These are phyloP conservation scores for Lentinus polychrous DNA, from an alignment of 1,284 basidiomycete species.

Conservation along the genomic window DNA sequence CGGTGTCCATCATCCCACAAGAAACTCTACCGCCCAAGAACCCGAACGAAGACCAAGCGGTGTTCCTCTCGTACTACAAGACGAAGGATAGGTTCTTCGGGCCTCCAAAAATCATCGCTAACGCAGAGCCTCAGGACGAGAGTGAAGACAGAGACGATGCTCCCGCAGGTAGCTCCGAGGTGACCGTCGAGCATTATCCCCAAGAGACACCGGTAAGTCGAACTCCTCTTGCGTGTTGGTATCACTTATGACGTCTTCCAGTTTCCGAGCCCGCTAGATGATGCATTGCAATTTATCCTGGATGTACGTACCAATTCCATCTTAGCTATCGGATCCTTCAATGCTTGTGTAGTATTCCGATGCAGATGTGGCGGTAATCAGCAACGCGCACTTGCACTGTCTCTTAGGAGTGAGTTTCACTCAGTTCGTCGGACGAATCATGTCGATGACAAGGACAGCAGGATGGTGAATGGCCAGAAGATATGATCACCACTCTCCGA, in stretches of 20 bases:
- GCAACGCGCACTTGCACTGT: neutral
- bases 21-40: too few relatives aligned
- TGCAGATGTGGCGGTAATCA: neutral
- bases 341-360: neutral
- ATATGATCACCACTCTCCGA: too few relatives aligned
- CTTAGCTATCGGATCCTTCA: neutral
- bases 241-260: neutral
- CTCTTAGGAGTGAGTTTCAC: too few relatives aligned
- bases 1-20: too few relatives aligned
- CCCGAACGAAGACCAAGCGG: neutral
- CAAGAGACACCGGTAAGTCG: too few relatives aligned
- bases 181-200: neutral
- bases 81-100: neutral
- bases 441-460: too few relatives aligned
- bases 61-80: slow-evolving; percentile 3
- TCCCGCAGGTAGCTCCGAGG: neutral
- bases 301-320: neutral
- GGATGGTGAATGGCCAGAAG: too few relatives aligned
- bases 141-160: neutral
- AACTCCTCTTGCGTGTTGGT: too few relatives aligned
- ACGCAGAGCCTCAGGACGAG: neutral
- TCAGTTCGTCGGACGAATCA: too few relatives aligned
- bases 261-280: neutral
- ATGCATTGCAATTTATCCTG: neutral
- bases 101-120: neutral